Evolutionary conservation across 306 rosid species (phyloP).

Genomic region (Chamaecrista fasciculata): DNA sequence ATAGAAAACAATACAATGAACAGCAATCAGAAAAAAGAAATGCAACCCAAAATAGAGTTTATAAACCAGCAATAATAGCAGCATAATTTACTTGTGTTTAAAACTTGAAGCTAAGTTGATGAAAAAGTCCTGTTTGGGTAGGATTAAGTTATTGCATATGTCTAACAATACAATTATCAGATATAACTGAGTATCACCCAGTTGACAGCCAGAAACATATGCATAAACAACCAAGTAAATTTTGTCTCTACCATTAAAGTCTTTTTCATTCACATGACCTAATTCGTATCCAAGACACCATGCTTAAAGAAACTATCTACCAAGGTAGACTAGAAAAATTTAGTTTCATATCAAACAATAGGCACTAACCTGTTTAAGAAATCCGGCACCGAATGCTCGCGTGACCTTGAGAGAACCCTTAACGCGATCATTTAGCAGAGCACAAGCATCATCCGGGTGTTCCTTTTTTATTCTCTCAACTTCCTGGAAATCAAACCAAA

Average conservation of each 20-base stretch:
- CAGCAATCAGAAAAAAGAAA: slow-evolving; percentile 6
- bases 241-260: too few species aligned
- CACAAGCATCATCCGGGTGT: slow-evolving; percentile 85
- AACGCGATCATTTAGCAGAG: slow-evolving; percentile 84
- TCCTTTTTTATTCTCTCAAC: slow-evolving; percentile 69
- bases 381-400: slow-evolving; percentile 96
- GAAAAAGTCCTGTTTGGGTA: too few species aligned
- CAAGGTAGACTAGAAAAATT: too few species aligned
- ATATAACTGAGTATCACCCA: too few species aligned
- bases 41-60: too few species aligned
- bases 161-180: neutral
- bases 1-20: slow-evolving; percentile 9
- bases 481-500: slow-evolving; percentile 56
- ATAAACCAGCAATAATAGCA: too few species aligned
- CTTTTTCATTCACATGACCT: too few species aligned
- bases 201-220: too few species aligned
- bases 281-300: too few species aligned
- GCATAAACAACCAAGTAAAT: too few species aligned
- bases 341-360: neutral
- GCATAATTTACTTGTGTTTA: neutral
- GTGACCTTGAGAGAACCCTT: slow-evolving; percentile 97
- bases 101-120: too few species aligned
- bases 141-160: slow-evolving; percentile 11
- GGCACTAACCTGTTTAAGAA: slow-evolving; percentile 81
- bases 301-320: too few species aligned